phyloP scores from a whole-genome alignment of 2,329 filamentous ascomycete genomes.

The Aspergillus calidoustus region DNA sequence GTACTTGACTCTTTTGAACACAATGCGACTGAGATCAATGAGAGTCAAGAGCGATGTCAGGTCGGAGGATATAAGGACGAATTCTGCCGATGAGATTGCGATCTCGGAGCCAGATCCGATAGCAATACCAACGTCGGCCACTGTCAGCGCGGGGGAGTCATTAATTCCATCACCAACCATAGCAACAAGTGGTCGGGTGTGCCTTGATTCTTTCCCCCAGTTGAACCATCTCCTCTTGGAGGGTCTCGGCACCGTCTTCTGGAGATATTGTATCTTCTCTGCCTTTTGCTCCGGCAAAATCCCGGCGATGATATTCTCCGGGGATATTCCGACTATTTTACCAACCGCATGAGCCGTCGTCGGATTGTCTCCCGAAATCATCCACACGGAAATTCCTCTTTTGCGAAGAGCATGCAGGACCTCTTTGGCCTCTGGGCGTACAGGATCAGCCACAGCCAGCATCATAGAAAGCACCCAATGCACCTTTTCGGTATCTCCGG shows the following conservation, averaged over 20 bases:
- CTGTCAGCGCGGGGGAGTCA: too few relatives aligned
- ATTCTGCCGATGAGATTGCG: slow-evolving; percentile 73
- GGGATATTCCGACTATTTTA: too few relatives aligned
- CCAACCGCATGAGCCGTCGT: too few relatives aligned
- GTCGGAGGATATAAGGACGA: slow-evolving; percentile 70
- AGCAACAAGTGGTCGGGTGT: slow-evolving; percentile 36
- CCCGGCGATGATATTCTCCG: too few relatives aligned
- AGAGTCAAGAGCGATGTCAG: slow-evolving; percentile 71
- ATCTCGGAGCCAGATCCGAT: slow-evolving; percentile 78
- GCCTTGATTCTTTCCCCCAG: slow-evolving; percentile 56
- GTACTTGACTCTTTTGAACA: slow-evolving; percentile 75
- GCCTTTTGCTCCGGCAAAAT: too few relatives aligned
- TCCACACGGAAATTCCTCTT: slow-evolving; percentile 11
- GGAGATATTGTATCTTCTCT: slow-evolving; percentile 21
- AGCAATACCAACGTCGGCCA: slow-evolving; percentile 80
- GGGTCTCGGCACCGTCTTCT: slow-evolving; percentile 18
- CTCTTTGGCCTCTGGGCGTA: slow-evolving; percentile 9
- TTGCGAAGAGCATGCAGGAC: slow-evolving; percentile 10
- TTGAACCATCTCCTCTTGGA: slow-evolving; percentile 58
- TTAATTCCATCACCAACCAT: slow-evolving; percentile 67
- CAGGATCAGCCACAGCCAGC: slow-evolving; percentile 12
- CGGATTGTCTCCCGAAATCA: too few relatives aligned
- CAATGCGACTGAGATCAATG: slow-evolving; percentile 67
- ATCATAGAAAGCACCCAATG: background rate
- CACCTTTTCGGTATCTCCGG: background rate